Evolutionary conservation across 352 stramenopile species (phyloP).

Genomic region (Pythium inflatum): DNA sequence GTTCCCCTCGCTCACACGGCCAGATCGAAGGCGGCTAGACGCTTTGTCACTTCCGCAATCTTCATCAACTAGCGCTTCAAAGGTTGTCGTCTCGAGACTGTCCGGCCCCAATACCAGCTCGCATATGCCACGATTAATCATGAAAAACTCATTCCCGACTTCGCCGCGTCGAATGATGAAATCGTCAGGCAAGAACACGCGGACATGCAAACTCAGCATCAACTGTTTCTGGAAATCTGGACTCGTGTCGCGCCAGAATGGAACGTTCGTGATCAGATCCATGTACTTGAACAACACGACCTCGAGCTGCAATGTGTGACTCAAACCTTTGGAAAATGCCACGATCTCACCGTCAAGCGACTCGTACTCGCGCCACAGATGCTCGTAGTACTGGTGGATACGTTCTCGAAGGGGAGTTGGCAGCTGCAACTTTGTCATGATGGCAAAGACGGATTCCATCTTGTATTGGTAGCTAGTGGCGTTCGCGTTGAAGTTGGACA

Average conservation of each 20-base stretch:
- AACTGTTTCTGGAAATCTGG: constrained; percentile 74
- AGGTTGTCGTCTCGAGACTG: constrained; percentile 34
- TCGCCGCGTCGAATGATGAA: constrained; percentile 68
- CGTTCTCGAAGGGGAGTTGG: constrained; percentile 52
- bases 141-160: constrained; percentile 64
- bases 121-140: constrained; percentile 67
- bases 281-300: constrained; percentile 78
- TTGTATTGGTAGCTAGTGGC: constrained; percentile 61
- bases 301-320: constrained; percentile 58
- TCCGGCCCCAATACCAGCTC: constrained; percentile 39
- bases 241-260: constrained; percentile 56
- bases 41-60: not conserved
- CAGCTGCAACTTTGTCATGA: constrained; percentile 58
- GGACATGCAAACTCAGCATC: constrained; percentile 54
- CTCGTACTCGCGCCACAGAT: constrained; percentile 71
- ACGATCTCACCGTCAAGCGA: constrained; percentile 59
- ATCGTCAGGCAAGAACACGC: constrained; percentile 74
- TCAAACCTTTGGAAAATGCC: constrained; percentile 53
- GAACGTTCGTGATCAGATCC: constrained; percentile 61
- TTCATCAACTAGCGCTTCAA: not conserved
- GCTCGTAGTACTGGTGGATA: constrained; percentile 69
- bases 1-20: not conserved
- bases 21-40: constrained; percentile 29
- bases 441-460: constrained; percentile 62
- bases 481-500: constrained; percentile 63